Base-by-base conservation (phyloP, 257 asterid species). In the Euphrasia confusa region DNA sequence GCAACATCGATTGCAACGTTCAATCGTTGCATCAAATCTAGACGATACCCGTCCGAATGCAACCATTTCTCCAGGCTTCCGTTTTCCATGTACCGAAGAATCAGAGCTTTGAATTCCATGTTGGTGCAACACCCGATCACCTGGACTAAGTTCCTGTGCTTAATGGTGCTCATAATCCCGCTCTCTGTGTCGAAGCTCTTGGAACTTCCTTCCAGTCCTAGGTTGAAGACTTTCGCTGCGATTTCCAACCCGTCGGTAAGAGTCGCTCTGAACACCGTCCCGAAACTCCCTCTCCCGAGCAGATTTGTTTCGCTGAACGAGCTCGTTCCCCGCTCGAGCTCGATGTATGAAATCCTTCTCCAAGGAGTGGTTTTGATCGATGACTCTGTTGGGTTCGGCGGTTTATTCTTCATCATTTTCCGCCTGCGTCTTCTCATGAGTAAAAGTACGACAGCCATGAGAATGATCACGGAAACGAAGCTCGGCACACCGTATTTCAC, bases 201-300 rank as follows among this genome's bases (percentile, higher is more conserved):
- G 55, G 9, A 13, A 7, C 11, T 18, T 7, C 27, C 55, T 17
- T 50, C 55, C 7, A 17, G 4, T 7, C 21, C 26, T 17, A 50
- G 8, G 55, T 50, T 17, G 55, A 50, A 50, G 11, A 50, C 55
- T 18, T 50, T 50, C 0, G 18, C 56, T 0, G 56, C 30, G 10
- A 50, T 18, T 2, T 15, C 26, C 24, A 18, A 50, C 30, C 56
- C 30, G 56, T 50, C 56, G 0, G 26, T 1, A 7, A 50, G 56
- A 4, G 56, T 14, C 10, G 28, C 56, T 12, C 13, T 26, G 60
- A 10, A 55, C 15, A 55, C 60, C 24, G 76, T 66, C 39, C 76
- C 76, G 44, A 60, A 66, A 13, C 72, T 50, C 37, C 73, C 73
- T 7, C 53, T 55, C 13, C 76, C 79, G 42, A 75, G 76, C 13